Evolutionary conservation across 2,329 filamentous ascomycete species (phyloP).

Genomic region (Tolypocladium pustulatum): DNA sequence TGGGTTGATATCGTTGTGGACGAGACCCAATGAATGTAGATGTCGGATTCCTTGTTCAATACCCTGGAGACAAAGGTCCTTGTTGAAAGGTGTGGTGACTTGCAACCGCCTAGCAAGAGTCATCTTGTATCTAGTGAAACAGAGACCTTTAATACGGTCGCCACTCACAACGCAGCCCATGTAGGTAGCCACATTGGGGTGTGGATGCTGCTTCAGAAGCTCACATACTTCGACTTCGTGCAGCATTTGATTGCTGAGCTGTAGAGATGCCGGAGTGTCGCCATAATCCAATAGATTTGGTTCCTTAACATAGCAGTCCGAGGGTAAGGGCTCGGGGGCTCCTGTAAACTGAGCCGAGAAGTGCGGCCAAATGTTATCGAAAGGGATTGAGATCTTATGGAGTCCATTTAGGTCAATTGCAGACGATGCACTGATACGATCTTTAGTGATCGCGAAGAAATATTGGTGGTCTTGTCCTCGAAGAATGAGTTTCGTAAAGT

Average conservation of each 20-base stretch:
- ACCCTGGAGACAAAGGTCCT: slow-evolving; percentile 2
- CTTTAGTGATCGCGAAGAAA: slow-evolving; percentile 1
- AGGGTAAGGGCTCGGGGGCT: neutral
- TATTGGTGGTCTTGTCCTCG: slow-evolving; percentile 1
- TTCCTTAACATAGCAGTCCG: neutral
- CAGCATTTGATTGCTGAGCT: slow-evolving; percentile 1
- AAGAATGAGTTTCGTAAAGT: slow-evolving; percentile 1
- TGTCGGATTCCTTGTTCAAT: slow-evolving; percentile 17
- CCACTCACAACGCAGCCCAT: slow-evolving; percentile 5
- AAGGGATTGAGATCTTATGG: neutral
- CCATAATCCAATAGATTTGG: neutral
- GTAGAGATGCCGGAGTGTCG: neutral
- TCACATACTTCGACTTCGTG: slow-evolving; percentile 7
- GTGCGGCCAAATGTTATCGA: neutral
- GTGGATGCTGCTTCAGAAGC: slow-evolving; percentile 6
- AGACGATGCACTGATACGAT: neutral
- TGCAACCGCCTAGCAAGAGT: slow-evolving; percentile 1
- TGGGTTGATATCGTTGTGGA: slow-evolving; percentile 26
- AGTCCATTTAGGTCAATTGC: neutral
- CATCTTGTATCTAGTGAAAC: slow-evolving; percentile 4
- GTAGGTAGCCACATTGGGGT: slow-evolving; percentile 10
- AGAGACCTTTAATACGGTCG: slow-evolving; percentile 7
- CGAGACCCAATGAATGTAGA: slow-evolving; percentile 20
- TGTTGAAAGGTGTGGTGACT: neutral
- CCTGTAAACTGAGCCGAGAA: neutral